Base-by-base conservation (phyloP, 148 eudicot genomes). In the Diospyros kaki region DNA sequence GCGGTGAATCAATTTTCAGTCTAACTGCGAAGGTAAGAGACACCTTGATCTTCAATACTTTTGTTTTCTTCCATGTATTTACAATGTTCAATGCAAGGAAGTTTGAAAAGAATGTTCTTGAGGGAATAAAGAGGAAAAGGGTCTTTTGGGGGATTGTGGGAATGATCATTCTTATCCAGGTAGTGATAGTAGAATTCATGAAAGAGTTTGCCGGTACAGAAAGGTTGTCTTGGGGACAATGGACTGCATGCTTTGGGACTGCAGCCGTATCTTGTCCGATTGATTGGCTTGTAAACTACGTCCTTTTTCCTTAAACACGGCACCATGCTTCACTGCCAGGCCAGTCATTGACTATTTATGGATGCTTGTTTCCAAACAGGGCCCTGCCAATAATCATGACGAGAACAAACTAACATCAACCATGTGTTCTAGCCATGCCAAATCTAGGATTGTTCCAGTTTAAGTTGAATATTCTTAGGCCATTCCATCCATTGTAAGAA, bases 41-140 rank as follows among this genome's bases (percentile, higher is more conserved):
- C 15, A 76, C 79, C 1, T 1, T 76, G 28, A 68, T 76, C 46
- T 69, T 76, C 68, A 76, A 68, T 45, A 77, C 69, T 5, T 70
- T 61, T 15, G 75, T 77, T 3, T 52, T 77, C 9, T 70, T 73
- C 66, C 79, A 76, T 14, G 63, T 77, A 5, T 70, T 63, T 59
- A 77, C 58, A 6, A 0, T 2, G 11, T 58, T 77, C 62, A 70
- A 53, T 38, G 42, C 70, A 17, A 63, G 63, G 43, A 59, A 58
- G 52, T 14, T 41, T 1, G 69, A 77, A n/a, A 40, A 41, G 74
- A 77, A 77, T 18, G 51, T 77, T 1, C 45, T 77, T 14, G 14
- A 72, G 53, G 75, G 48, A 11, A 39, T 77, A 4, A 55, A 50
- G 4, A 71, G 44, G 39, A 77, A 64, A 42, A 58, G 44, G 42